Conservation (phyloP, 1,284 basidiomycete genomes). For the Ceratobasidium sp. region DNA sequence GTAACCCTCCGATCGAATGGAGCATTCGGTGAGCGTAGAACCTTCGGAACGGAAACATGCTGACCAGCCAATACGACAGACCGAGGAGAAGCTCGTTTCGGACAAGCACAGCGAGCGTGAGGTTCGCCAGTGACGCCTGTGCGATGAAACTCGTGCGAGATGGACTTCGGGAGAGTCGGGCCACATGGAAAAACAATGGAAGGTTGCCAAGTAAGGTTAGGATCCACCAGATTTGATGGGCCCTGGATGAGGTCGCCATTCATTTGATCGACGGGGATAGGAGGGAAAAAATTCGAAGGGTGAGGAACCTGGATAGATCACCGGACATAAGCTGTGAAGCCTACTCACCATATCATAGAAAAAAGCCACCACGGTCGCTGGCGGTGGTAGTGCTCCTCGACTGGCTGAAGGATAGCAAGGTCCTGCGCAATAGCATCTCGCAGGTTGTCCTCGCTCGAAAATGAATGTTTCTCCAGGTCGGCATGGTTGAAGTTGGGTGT, state of each 20-base stretch:
- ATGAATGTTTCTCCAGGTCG: conserved; percentile 31
- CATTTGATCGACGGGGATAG: conserved; percentile 8
- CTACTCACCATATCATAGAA: conserved; percentile 31
- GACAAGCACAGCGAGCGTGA: conserved; percentile 24
- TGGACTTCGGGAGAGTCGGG: background rate
- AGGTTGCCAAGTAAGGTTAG: conserved; percentile 11
- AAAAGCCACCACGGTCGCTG: conserved; percentile 35
- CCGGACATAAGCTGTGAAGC: too few relatives aligned
- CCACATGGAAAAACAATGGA: conserved; percentile 10
- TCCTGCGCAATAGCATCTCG: conserved; percentile 3
- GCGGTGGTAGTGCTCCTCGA: conserved; percentile 39
- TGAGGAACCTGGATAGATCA: background rate
- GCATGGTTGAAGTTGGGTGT: background rate
- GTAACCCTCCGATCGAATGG: conserved; percentile 29
- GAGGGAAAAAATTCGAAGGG: background rate
- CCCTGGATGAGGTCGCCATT: conserved; percentile 13
- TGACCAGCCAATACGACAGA: background rate
- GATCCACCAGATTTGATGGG: conserved; percentile 43
- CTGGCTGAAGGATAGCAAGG: conserved; percentile 18
- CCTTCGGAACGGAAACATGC: conserved; percentile 21
- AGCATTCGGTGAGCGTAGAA: conserved; percentile 40
- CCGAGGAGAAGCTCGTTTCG: conserved; percentile 26
- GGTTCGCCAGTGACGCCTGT: conserved; percentile 24
- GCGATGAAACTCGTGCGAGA: conserved; percentile 18
- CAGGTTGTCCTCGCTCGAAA: conserved; percentile 23